Evolutionary conservation across 2,329 filamentous ascomycete genomes (phyloP).

Genomic region (Cyclaneusma minus): DNA sequence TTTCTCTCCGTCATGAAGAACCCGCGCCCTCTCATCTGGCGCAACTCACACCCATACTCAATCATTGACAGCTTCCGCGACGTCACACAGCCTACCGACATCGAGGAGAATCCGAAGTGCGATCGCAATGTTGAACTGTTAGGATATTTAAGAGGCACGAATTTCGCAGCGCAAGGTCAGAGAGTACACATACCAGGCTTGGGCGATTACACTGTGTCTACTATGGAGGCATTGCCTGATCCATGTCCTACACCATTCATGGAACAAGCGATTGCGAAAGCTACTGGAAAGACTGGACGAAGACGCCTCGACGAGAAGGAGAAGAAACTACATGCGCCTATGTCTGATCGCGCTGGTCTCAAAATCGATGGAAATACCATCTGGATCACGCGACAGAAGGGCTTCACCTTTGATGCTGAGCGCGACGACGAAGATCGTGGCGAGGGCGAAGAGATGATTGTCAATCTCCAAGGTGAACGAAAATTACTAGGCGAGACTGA

Average conservation of each 20-base stretch:
- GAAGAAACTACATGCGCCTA: slow-evolving; percentile 88
- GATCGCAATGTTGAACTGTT: slow-evolving; percentile 85
- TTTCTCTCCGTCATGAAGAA: slow-evolving; percentile 99
- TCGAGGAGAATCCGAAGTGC: slow-evolving; percentile 78
- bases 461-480: slow-evolving; percentile 72
- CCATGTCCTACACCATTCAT: slow-evolving; percentile 89
- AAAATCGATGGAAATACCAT: slow-evolving; percentile 96
- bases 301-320: slow-evolving; percentile 88
- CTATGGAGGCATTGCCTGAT: slow-evolving; percentile 78
- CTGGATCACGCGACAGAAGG: slow-evolving; percentile 62
- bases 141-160: slow-evolving; percentile 87
- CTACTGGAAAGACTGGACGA: slow-evolving; percentile 65
- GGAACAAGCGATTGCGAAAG: slow-evolving; percentile 74
- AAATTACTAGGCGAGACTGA: slow-evolving; percentile 70
- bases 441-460: slow-evolving; percentile 89
- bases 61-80: slow-evolving; percentile 91
- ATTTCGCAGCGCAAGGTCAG: slow-evolving; percentile 75
- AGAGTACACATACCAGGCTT: slow-evolving; percentile 85
- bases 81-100: slow-evolving; percentile 80
- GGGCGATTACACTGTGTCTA: slow-evolving; percentile 71
- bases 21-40: slow-evolving; percentile 86
- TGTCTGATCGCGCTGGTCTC: slow-evolving; percentile 93
- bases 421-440: slow-evolving; percentile 51
- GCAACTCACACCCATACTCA: slow-evolving; percentile 89
- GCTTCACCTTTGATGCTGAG: slow-evolving; percentile 59